Evolutionary conservation across 2,329 filamentous ascomycete genomes (phyloP).

Genomic region (Aureobasidium leucospermi): DNA sequence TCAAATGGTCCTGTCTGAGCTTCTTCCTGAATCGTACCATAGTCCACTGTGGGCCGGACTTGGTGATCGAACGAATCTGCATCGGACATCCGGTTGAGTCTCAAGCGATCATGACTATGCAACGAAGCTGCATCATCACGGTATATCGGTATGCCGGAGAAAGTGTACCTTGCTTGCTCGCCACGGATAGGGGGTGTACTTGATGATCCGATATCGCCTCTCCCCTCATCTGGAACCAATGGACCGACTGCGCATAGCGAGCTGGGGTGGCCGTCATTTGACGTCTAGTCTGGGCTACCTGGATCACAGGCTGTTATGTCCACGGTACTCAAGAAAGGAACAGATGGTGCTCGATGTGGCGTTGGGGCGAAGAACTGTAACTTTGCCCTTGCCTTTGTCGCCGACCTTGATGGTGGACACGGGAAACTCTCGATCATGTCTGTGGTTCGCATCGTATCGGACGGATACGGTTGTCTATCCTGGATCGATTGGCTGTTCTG

Average conservation of each 20-base stretch:
- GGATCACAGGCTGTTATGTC: not conserved
- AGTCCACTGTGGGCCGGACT: not conserved
- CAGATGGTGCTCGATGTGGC: not conserved
- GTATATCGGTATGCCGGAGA: conserved; percentile 22
- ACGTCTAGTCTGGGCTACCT: not conserved
- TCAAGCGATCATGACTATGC: conserved; percentile 7
- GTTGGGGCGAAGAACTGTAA: conserved; percentile 8
- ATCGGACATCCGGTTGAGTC: not conserved
- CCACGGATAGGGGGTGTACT: conserved; percentile 19
- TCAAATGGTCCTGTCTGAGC: not conserved
- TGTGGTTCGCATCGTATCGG: conserved; percentile 18
- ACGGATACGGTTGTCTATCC: not conserved
- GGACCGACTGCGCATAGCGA: not conserved
- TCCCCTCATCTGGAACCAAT: not conserved
- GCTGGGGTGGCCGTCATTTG: not conserved
- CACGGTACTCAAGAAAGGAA: not conserved
- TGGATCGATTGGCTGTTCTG: not conserved
- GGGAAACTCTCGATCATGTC: conserved; percentile 22
- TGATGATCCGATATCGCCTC: not conserved
- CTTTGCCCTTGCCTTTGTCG: conserved; percentile 16
- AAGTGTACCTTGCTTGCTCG: conserved; percentile 20
- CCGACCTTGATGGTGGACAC: conserved; percentile 19
- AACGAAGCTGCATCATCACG: conserved; percentile 20
- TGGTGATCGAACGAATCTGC: not conserved
- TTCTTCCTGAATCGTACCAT: not conserved